Percentiles rank a stretch among this genome's conserved stretches.
Evolutionary conservation across 148 eudicot species (phyloP).

Genomic region (Arctostaphylos glauca): DNA sequence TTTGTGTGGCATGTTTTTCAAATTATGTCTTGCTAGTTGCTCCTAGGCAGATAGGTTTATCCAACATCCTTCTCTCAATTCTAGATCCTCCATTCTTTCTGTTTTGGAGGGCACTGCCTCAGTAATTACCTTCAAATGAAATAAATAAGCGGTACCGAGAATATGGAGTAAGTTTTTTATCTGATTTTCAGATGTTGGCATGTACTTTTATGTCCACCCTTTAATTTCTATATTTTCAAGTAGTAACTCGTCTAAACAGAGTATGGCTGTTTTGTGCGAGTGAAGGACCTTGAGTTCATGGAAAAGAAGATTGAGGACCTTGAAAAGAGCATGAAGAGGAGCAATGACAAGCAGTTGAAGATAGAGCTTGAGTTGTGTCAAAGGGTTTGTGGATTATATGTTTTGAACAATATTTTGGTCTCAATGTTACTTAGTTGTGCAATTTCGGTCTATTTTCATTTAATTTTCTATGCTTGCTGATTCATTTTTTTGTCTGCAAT

Average conservation of each 20-base stretch:
- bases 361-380: constrained; percentile 76
- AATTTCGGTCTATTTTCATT: not conserved
- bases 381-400: constrained; percentile 41
- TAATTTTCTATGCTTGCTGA: not conserved
- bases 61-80: not conserved
- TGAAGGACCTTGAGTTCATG: constrained; percentile 89
- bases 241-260: not conserved
- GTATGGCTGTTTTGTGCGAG: constrained; percentile 7
- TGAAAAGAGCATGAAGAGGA: constrained; percentile 97
- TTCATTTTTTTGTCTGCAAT: not conserved
- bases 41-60: not conserved
- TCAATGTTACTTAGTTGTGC: not conserved
- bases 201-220: not conserved
- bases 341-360: constrained; percentile 94
- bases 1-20: not conserved
- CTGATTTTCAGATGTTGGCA: not conserved
- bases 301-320: constrained; percentile 77
- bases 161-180: not conserved
- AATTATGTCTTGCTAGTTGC: not conserved
- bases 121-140: not conserved
- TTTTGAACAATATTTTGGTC: not conserved
- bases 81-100: not conserved
- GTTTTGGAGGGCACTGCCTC: not conserved
- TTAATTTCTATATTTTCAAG: not conserved
- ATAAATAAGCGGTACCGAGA: not conserved